Evolutionary conservation across 2,329 filamentous ascomycete genomes (phyloP).

Genomic region (Ophiostoma tasmaniense): DNA sequence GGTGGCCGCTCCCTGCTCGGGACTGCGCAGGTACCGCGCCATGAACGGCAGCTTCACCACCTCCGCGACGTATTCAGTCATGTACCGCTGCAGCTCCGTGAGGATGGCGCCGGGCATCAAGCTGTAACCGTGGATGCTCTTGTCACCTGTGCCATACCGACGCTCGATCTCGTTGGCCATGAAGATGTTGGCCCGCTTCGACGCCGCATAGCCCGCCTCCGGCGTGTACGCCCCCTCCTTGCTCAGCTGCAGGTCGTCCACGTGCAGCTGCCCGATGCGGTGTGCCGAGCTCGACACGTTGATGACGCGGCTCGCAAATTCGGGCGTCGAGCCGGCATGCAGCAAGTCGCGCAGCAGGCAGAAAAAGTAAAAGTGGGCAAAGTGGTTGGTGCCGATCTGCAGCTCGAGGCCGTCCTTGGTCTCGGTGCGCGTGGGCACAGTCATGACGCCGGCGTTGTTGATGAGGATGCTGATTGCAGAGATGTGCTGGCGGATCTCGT

Average conservation of each 20-base stretch:
- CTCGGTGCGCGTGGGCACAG: slow-evolving; percentile 24
- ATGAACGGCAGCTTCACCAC: background rate
- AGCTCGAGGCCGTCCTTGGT: slow-evolving; percentile 40
- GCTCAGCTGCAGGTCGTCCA: background rate
- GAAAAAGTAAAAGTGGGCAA: slow-evolving; percentile 45
- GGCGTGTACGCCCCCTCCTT: slow-evolving; percentile 27
- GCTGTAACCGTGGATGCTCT: background rate
- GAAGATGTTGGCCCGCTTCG: slow-evolving; percentile 40
- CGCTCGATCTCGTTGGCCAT: slow-evolving; percentile 40
- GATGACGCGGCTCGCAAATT: slow-evolving; percentile 38
- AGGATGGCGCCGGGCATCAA: background rate
- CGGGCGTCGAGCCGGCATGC: slow-evolving; percentile 31
- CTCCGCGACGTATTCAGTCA: background rate
- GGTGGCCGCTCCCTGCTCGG: slow-evolving; percentile 35
- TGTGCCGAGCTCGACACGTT: slow-evolving; percentile 36
- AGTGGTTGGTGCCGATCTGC: slow-evolving; percentile 44
- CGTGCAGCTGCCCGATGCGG: slow-evolving; percentile 24
- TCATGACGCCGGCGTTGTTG: slow-evolving; percentile 40
- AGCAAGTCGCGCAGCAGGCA: slow-evolving; percentile 38
- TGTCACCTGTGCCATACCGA: slow-evolving; percentile 27
- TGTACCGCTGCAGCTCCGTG: background rate
- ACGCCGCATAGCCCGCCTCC: slow-evolving; percentile 32
- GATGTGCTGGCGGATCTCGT: slow-evolving; percentile 24
- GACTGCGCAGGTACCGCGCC: background rate
- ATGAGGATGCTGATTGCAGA: slow-evolving; percentile 27